Evolutionary conservation across 2,329 filamentous ascomycete genomes (phyloP).

Genomic region (Neoarthrinium moseri): DNA sequence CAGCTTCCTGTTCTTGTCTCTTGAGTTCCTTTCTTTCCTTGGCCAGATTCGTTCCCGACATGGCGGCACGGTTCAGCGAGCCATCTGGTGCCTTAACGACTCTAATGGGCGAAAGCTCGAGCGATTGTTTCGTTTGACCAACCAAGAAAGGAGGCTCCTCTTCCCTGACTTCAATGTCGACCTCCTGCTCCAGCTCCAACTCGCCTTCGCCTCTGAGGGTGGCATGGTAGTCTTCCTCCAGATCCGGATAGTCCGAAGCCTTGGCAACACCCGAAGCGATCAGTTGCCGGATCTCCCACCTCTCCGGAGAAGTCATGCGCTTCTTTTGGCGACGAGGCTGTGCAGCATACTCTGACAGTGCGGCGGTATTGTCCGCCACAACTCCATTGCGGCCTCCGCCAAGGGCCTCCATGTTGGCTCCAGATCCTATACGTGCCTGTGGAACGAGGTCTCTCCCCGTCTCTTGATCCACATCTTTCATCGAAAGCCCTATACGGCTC

Average conservation of each 20-base stretch:
- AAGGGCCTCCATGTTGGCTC: slow-evolving; percentile 83
- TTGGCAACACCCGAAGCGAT: slow-evolving; percentile 94
- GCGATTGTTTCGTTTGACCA: slow-evolving; percentile 92
- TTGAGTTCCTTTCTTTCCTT: slow-evolving; percentile 88
- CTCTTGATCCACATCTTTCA: slow-evolving; percentile 95
- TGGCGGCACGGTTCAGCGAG: slow-evolving; percentile 94
- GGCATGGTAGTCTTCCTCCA: slow-evolving; percentile 91
- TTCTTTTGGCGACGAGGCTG: slow-evolving; percentile 69
- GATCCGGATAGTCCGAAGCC: slow-evolving; percentile 88
- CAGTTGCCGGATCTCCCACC: slow-evolving; percentile 96
- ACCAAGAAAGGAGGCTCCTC: slow-evolving; percentile 95
- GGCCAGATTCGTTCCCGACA: slow-evolving; percentile 84
- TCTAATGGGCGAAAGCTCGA: slow-evolving; percentile 91
- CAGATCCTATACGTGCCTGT: slow-evolving; percentile 75
- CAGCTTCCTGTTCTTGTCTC: slow-evolving; percentile 81
- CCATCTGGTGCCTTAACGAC: slow-evolving; percentile 97
- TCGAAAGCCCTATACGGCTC: slow-evolving; percentile 79
- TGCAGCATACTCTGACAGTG: slow-evolving; percentile 61
- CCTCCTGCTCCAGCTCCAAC: slow-evolving; percentile 91
- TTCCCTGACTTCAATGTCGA: slow-evolving; percentile 94
- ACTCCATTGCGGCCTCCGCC: slow-evolving; percentile 60
- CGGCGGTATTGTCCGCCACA: slow-evolving; percentile 49
- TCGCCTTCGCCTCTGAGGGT: slow-evolving; percentile 82
- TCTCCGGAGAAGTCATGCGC: slow-evolving; percentile 90
- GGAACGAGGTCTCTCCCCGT: slow-evolving; percentile 83